A percentile compares a stretch with the other conserved stretches of the same genome.
These are phyloP conservation scores for Macrocystidia cucumis DNA, from an alignment of 1,284 basidiomycete genomes.

Conservation along the genomic window DNA sequence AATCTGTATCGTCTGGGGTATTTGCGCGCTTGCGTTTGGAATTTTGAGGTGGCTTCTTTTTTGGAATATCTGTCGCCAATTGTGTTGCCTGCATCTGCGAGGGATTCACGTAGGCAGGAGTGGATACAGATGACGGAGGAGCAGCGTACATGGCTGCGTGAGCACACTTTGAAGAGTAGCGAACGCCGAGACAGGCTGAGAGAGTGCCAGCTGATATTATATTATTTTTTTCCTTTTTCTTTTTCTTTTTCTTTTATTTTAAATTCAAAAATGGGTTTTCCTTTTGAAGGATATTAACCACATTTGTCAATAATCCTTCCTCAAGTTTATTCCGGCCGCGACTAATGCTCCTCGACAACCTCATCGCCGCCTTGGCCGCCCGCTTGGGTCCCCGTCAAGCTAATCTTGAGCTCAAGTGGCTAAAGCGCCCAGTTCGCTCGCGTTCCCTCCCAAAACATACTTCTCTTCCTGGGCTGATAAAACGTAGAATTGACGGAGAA, in stretches of 20 bases:
- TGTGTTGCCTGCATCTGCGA: slow-evolving; percentile 25
- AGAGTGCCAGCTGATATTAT: too few relatives aligned
- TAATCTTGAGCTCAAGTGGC: slow-evolving; percentile 52
- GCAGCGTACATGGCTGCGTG: slow-evolving; percentile 15
- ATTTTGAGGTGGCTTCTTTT: slow-evolving; percentile 27
- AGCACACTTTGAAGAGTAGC: too few relatives aligned
- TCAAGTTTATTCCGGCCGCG: slow-evolving; percentile 5
- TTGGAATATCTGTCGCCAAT: slow-evolving; percentile 26
- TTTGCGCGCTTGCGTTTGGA: slow-evolving; percentile 37
- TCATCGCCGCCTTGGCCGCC: slow-evolving; percentile 19
- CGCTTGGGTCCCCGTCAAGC: slow-evolving; percentile 39
- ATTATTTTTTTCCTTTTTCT: too few relatives aligned
- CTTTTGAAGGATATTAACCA: too few relatives aligned
- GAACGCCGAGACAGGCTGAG: too few relatives aligned
- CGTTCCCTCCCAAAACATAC: too few relatives aligned
- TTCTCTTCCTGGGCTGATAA: slow-evolving; percentile 26
- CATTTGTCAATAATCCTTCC: too few relatives aligned
- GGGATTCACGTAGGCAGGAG: slow-evolving; percentile 20
- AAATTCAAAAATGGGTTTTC: too few relatives aligned
- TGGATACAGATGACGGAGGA: slow-evolving; percentile 6
- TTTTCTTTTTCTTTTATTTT: too few relatives aligned
- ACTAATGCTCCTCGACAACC: slow-evolving; percentile 14
- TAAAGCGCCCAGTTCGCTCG: slow-evolving; percentile 34
- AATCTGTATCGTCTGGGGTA: slow-evolving; percentile 43
- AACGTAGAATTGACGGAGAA: slow-evolving; percentile 56